phyloP scores from a whole-genome alignment of 768 basidiomycete species.

The Tulasnella sp. region DNA sequence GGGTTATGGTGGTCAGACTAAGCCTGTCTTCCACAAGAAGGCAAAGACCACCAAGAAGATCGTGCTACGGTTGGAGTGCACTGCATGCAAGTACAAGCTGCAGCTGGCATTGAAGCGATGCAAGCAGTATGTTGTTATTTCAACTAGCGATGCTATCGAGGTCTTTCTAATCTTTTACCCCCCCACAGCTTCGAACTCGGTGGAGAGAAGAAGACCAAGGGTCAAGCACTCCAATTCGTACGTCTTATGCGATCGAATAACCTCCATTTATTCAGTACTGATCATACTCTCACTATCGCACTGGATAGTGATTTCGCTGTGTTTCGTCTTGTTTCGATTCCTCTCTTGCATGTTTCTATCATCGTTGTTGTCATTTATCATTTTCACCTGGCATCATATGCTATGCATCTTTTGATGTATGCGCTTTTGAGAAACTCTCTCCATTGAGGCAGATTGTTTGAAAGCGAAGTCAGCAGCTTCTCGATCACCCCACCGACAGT shows the following conservation, averaged over 20 bases:
- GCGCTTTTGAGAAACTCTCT: neutral
- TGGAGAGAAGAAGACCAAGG: slow-evolving; percentile 99
- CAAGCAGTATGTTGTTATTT: slow-evolving; percentile 78
- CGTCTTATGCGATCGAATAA: slow-evolving; percentile 28
- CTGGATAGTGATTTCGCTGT: neutral
- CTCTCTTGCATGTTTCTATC: neutral
- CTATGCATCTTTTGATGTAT: neutral
- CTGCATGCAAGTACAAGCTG: slow-evolving; percentile 97
- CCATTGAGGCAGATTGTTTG: neutral
- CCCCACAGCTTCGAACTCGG: slow-evolving; percentile 85
- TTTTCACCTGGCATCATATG: neutral
- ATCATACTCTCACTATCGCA: neutral
- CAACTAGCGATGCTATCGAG: neutral
- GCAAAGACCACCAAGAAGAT: slow-evolving; percentile 99
- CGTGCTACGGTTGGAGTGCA: slow-evolving; percentile 95
- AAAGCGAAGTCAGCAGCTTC: too few relatives aligned
- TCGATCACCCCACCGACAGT: too few relatives aligned
- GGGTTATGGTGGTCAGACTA: slow-evolving; percentile 99
- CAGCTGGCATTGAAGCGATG: slow-evolving; percentile 93
- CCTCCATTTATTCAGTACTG: neutral
- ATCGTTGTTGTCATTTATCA: neutral
- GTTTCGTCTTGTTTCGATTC: neutral
- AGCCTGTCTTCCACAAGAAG: slow-evolving; percentile 99
- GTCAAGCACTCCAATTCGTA: slow-evolving; percentile 89
- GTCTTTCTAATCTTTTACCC: neutral